Percentiles rank a stretch among this genome's conserved stretches.
phyloP scores from a whole-genome alignment of 768 basidiomycete species.

The Boletales sp. region DNA sequence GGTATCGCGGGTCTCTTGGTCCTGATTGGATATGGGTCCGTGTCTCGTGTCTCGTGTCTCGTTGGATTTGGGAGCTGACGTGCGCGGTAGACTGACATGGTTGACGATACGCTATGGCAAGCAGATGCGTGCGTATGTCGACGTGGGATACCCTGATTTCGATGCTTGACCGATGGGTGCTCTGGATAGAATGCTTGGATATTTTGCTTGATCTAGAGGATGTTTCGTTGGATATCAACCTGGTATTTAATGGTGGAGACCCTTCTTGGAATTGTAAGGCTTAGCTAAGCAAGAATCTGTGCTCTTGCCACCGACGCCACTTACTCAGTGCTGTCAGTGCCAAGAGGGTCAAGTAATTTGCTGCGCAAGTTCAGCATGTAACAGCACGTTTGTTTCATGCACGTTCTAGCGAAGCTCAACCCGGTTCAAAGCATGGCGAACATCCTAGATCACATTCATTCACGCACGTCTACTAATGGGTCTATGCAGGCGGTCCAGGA shows the following conservation, averaged over 20 bases:
- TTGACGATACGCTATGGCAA: conserved; percentile 54
- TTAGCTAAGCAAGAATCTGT: too few species aligned
- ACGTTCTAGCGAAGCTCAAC: conserved; percentile 8
- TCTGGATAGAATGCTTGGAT: not conserved
- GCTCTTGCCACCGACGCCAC: too few species aligned
- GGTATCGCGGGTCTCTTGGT: conserved; percentile 42
- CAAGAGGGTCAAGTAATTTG: too few species aligned
- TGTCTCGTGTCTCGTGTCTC: conserved; percentile 23
- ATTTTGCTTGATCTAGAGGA: too few species aligned
- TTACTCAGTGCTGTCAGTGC: too few species aligned
- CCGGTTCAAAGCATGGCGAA: conserved; percentile 12
- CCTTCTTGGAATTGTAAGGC: too few species aligned
- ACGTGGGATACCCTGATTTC: conserved; percentile 49
- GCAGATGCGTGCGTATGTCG: conserved; percentile 51
- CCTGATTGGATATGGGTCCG: conserved; percentile 53
- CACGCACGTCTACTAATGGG: not conserved
- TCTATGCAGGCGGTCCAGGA: conserved; percentile 30
- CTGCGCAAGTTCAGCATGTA: not conserved
- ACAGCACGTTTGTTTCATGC: not conserved
- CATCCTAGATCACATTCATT: conserved; percentile 9
- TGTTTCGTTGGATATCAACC: too few species aligned
- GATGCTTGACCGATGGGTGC: not conserved
- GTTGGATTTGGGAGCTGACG: not conserved
- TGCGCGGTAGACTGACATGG: conserved; percentile 43
- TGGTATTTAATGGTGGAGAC: too few species aligned